Base-by-base conservation (phyloP, 2,329 filamentous ascomycete species). In the Trichophyton rubrum region DNA sequence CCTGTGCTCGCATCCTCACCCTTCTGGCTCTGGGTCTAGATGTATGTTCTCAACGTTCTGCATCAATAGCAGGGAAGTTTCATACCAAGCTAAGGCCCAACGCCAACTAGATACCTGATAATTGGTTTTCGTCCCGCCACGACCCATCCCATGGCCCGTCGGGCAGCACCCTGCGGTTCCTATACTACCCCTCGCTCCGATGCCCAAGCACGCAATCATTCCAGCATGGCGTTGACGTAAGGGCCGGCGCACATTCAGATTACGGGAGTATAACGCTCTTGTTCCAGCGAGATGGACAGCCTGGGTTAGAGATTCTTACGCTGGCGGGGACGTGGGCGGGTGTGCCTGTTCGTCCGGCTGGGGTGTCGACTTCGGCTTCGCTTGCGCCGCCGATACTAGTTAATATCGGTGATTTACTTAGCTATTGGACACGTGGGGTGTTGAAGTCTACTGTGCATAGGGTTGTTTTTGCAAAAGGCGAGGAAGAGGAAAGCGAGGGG, bases 171-270 rank as follows among this genome's bases (percentile, higher is more conserved):
- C 78, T 90, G 13, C 85, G 88, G 33, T 79, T 89, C 65, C 82
- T 96, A 1, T 83, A 85, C 73, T 91, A 90, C 73, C 88, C 87
- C 0, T 80, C 83, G 1, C 75, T 79, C 6, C 66, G 66, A 62
- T 84, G 66, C 67, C 78, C 38, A 59, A 68, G 63, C 68, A 76
- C 60, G 64, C 68, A 72, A 51, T 69, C 74, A 58, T 78, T 78
- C 67, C 68, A 78, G 51, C 78, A 79, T 4, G 73, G 74, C 41
- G 74, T 78, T 17, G 88, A 92, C 68, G 83, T 96, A 63, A 86
- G 92, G 30, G 92, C 92, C 5, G 93, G 92, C 61, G 90, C 92
- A 0, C 92, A 97, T 73, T 92, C 88, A 3, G 91, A 96, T 76
- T 96, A 96, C 74, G 83, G 83, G 35, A 81, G 77, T 60, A 69